Evolutionary conservation across 1,284 basidiomycete species (phyloP).

Genomic region (Vanrija sp.): DNA sequence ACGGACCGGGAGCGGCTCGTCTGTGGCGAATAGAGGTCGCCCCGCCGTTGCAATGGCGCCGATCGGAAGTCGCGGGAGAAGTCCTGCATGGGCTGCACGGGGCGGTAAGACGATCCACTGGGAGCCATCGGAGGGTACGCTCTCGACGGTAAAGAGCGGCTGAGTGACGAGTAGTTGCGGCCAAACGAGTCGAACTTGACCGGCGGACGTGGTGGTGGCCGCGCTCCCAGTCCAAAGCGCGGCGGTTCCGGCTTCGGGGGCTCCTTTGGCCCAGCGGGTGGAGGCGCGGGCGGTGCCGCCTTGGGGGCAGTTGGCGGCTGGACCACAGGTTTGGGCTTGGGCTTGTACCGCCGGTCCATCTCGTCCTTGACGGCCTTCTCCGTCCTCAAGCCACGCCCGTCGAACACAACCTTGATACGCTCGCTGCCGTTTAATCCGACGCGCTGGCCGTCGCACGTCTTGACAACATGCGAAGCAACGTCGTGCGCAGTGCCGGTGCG

Average conservation of each 20-base stretch:
- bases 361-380: slow-evolving; percentile 50
- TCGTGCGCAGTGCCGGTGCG: slow-evolving; percentile 37
- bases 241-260: slow-evolving; percentile 8
- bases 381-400: slow-evolving; percentile 48
- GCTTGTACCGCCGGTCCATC: slow-evolving; percentile 59
- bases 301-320: background rate
- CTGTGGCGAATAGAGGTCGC: slow-evolving; percentile 13
- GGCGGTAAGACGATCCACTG: background rate
- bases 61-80: slow-evolving; percentile 16
- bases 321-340: slow-evolving; percentile 25
- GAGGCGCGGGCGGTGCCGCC: background rate
- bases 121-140: slow-evolving; percentile 12
- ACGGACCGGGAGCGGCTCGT: slow-evolving; percentile 11
- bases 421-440: slow-evolving; percentile 39
- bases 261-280: slow-evolving; percentile 1
- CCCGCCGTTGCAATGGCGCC: background rate
- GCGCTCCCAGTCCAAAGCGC: slow-evolving; percentile 2
- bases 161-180: slow-evolving; percentile 19
- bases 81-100: slow-evolving; percentile 6
- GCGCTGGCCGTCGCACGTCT: slow-evolving; percentile 47
- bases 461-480: slow-evolving; percentile 43
- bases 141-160: slow-evolving; percentile 9
- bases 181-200: slow-evolving; percentile 14
- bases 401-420: slow-evolving; percentile 48
- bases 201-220: slow-evolving; percentile 11